Conservation (phyloP, 2,329 filamentous ascomycete species). For the Annulohypoxylon truncatum region DNA sequence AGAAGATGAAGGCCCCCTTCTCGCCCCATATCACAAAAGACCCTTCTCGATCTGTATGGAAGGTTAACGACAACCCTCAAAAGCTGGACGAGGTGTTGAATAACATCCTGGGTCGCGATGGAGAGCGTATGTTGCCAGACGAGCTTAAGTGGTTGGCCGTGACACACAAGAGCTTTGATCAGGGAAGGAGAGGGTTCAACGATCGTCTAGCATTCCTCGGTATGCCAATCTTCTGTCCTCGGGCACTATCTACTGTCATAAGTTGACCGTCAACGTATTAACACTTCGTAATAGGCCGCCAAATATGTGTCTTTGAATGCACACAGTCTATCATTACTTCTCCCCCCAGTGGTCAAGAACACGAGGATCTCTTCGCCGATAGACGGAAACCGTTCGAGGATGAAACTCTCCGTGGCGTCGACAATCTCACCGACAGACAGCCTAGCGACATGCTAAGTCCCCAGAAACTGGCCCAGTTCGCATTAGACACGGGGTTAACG, state of each 20-base stretch:
- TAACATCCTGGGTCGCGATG: constrained; percentile 77
- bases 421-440: constrained; percentile 73
- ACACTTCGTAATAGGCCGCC: constrained; percentile 41
- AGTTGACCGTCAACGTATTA: neutral
- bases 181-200: constrained; percentile 93
- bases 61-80: constrained; percentile 79
- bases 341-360: constrained; percentile 45
- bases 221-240: constrained; percentile 55
- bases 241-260: neutral
- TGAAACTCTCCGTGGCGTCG: constrained; percentile 76
- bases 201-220: constrained; percentile 90
- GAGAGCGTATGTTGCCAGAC: constrained; percentile 80
- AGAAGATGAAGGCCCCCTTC: constrained; percentile 76
- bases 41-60: constrained; percentile 66
- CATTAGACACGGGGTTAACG: constrained; percentile 74
- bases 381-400: constrained; percentile 76
- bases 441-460: constrained; percentile 73
- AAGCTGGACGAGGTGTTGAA: constrained; percentile 82
- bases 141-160: constrained; percentile 97
- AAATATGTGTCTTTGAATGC: constrained; percentile 46
- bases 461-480: constrained; percentile 74
- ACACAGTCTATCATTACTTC: constrained; percentile 74
- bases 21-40: constrained; percentile 68
- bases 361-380: constrained; percentile 57
- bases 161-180: constrained; percentile 98